phyloP scores from a whole-genome alignment of 257 asterid species.

The Lantana camara region DNA sequence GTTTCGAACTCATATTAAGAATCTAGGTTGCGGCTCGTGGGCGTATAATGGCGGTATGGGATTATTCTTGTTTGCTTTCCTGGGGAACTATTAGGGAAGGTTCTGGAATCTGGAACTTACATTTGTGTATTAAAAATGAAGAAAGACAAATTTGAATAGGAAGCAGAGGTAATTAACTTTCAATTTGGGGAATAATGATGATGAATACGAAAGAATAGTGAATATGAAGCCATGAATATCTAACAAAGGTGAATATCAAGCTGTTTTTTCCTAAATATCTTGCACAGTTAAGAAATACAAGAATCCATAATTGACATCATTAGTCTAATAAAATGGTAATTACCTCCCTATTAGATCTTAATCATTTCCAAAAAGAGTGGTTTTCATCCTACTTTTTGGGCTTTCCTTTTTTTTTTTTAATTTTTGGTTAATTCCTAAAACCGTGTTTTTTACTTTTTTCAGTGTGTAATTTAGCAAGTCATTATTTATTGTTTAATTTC shows the following conservation, averaged over 20 bases:
- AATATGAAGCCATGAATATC: neutral
- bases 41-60: too few relatives aligned
- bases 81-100: neutral
- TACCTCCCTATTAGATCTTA: neutral
- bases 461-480: too few relatives aligned
- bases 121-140: too few relatives aligned
- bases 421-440: too few relatives aligned
- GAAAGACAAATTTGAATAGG: neutral
- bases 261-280: neutral
- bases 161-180: neutral
- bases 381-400: neutral
- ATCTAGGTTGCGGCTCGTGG: too few relatives aligned
- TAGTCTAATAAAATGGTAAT: neutral
- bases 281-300: neutral
- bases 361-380: neutral
- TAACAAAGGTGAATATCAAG: neutral
- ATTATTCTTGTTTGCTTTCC: too few relatives aligned
- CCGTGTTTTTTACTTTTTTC: too few relatives aligned
- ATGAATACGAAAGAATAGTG: neutral
- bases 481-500: too few relatives aligned
- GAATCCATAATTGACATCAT: neutral
- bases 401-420: too few relatives aligned
- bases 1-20: too few relatives aligned
- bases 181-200: neutral
- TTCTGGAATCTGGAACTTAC: too few relatives aligned